Evolutionary conservation across 768 basidiomycete genomes (phyloP).

Genomic region (Mycena leptocephala): DNA sequence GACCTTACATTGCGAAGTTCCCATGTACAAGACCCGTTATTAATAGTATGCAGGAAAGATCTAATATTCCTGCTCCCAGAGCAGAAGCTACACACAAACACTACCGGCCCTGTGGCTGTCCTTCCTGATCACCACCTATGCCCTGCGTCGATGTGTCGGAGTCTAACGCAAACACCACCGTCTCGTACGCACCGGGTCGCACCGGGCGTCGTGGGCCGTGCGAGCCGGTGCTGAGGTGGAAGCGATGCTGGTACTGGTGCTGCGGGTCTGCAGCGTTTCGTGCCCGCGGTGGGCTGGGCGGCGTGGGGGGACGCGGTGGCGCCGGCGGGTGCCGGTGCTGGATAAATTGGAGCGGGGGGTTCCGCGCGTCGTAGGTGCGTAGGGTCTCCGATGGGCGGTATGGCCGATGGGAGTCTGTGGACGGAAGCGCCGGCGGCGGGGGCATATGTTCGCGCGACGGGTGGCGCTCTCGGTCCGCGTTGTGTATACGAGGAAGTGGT

Average conservation of each 20-base stretch:
- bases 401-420: neutral
- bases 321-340: slow-evolving; percentile 16
- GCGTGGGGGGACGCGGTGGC: neutral
- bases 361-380: slow-evolving; percentile 9
- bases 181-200: slow-evolving; percentile 34
- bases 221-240: slow-evolving; percentile 8
- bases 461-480: neutral
- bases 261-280: neutral
- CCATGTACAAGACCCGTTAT: too few relatives aligned
- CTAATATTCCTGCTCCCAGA: neutral
- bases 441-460: slow-evolving; percentile 16
- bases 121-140: neutral
- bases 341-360: slow-evolving; percentile 31
- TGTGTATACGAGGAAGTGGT: neutral
- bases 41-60: neutral
- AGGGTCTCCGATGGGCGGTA: neutral
- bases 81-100: neutral
- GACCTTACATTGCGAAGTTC: too few relatives aligned
- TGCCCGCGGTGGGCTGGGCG: neutral
- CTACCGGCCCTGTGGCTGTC: neutral
- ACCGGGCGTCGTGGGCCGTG: neutral
- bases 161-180: slow-evolving; percentile 34
- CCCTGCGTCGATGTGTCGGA: neutral
- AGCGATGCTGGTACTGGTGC: slow-evolving; percentile 33
- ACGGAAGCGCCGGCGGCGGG: neutral